Evolutionary conservation across 495 filamentous ascomycete species (phyloP), one percentile per base, ranked within the genome.

Genomic region (Pseudomonodictys pantanalensis): DNA sequence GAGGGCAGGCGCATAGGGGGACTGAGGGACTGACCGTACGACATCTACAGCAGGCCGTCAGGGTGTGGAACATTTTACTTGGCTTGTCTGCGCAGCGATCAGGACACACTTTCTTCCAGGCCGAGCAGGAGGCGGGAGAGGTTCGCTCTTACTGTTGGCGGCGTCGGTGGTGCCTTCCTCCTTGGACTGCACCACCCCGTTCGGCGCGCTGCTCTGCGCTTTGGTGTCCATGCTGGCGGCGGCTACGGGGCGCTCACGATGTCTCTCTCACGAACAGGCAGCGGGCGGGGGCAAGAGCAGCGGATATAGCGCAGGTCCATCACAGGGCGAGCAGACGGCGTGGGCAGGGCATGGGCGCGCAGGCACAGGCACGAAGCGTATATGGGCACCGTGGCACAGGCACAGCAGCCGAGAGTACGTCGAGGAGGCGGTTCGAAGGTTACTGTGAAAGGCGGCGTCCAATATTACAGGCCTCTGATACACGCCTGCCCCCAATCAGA

Each of bases 31-130:
- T 76, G 78, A 92, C 90, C 79, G 89, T 84, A 72, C 90, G 82
- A 75, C 90, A 93, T 62, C 90, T 79, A 62, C 87, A 89, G 67
- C 91, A 96, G 26, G 91, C 91, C 26, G 91, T 92, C 63, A 95
- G 77, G 18, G 91, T 69, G 35, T 69, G 67, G 24, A n/a, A n/a
- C n/a, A n/a, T n/a, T n/a, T n/a, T n/a, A n/a, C n/a, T n/a, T n/a
- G n/a, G n/a, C n/a, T n/a, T n/a, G n/a, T n/a, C n/a, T n/a, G n/a
- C n/a, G n/a, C n/a, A n/a, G n/a, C n/a, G n/a, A n/a, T n/a, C n/a
- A n/a, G n/a, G n/a, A n/a, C n/a, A n/a, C n/a, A n/a, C n/a, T n/a
- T n/a, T n/a, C n/a, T n/a, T n/a, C n/a, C n/a, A n/a, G n/a, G n/a
- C n/a, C n/a, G n/a, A n/a, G n/a, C n/a, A n/a, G n/a, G n/a, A n/a